These are phyloP conservation scores for Paraphaeosphaeria minitans DNA, from an alignment of 2,329 filamentous ascomycete genomes.

Conservation along the genomic window DNA sequence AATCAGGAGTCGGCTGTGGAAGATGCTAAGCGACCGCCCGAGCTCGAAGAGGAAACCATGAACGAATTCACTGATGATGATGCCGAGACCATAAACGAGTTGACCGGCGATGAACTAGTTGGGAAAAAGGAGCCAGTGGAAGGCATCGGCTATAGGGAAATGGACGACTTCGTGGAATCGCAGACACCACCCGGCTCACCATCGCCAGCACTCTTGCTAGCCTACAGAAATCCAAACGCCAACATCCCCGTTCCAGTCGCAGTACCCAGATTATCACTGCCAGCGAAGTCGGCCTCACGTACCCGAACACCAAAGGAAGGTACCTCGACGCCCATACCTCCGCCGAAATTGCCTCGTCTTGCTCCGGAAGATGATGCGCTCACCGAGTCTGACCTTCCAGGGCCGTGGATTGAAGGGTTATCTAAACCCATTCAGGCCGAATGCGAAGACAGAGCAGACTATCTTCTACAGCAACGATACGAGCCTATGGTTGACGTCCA, in stretches of 20 bases:
- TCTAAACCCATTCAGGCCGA: conserved; percentile 36
- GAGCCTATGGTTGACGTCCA: conserved; percentile 51
- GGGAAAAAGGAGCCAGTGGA: not conserved
- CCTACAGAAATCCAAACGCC: conserved; percentile 14
- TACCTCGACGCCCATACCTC: conserved; percentile 30
- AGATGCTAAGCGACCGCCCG: conserved; percentile 35
- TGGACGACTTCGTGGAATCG: conserved; percentile 10
- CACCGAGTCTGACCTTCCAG: conserved; percentile 44
- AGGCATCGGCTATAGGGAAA: conserved; percentile 5
- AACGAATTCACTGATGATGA: not conserved
- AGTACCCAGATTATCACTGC: conserved; percentile 30
- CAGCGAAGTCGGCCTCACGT: conserved; percentile 27
- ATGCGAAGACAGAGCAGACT: conserved; percentile 49
- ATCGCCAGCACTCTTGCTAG: conserved; percentile 24
- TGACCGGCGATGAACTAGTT: not conserved
- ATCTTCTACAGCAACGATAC: conserved; percentile 48
- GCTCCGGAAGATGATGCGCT: conserved; percentile 42
- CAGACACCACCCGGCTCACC: conserved; percentile 24
- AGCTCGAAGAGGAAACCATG: conserved; percentile 25
- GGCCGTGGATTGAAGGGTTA: conserved; percentile 40
- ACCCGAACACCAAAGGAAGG: conserved; percentile 37
- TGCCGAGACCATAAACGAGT: conserved; percentile 16
- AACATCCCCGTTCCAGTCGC: conserved; percentile 9
- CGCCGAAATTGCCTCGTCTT: conserved; percentile 33
- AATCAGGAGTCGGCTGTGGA: conserved; percentile 40